Conservation (phyloP, 345 rosid genomes). For the Pugionium cornutum region DNA sequence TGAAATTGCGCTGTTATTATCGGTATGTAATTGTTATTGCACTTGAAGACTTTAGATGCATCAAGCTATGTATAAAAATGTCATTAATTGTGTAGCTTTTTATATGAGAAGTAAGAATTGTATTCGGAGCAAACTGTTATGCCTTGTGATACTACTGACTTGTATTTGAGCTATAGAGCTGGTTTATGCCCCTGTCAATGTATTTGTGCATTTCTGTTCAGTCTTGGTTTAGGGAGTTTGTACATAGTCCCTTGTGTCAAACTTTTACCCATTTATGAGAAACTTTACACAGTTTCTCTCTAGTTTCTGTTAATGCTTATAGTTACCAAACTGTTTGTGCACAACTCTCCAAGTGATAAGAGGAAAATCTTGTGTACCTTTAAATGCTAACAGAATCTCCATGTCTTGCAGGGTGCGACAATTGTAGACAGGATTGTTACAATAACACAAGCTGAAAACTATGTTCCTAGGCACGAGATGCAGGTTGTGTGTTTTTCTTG, state of each 20-base stretch:
- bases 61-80: background rate
- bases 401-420: slow-evolving; percentile 77
- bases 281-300: background rate
- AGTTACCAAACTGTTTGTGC: background rate
- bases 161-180: background rate
- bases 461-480: slow-evolving; percentile 51
- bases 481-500: slow-evolving; percentile 43
- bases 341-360: too few species aligned
- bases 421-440: slow-evolving; percentile 79
- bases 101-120: too few species aligned
- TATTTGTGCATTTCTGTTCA: background rate
- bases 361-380: too few species aligned
- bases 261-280: too few species aligned
- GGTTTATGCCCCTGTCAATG: background rate
- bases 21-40: slow-evolving; percentile 42
- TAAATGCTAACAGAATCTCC: background rate
- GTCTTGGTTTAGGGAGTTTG: background rate
- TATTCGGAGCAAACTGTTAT: background rate
- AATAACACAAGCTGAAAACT: slow-evolving; percentile 65
- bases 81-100: background rate
- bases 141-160: background rate
- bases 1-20: slow-evolving; percentile 82
- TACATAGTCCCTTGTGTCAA: too few species aligned
- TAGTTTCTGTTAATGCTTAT: background rate
- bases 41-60: background rate